Percentiles rank a stretch among this genome's conserved stretches.
These are phyloP conservation scores for Venturiaceae sp. DNA, from an alignment of 2,329 filamentous ascomycete species.

Conservation along the genomic window DNA sequence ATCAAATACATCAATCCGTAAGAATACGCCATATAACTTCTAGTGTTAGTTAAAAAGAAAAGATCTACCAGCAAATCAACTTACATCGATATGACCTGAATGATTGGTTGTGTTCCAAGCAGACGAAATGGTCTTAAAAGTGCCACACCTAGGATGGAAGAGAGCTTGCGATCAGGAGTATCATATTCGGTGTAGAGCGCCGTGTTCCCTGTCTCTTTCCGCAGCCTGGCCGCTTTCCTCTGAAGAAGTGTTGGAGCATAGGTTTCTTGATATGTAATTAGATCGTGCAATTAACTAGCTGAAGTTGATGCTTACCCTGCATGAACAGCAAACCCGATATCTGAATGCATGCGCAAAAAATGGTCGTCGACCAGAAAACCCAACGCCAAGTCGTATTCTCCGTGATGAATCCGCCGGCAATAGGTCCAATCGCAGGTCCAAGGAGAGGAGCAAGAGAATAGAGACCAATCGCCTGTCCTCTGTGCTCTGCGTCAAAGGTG, in stretches of 20 bases:
- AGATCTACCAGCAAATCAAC: slow-evolving; percentile 4
- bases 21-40: slow-evolving; percentile 43
- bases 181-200: slow-evolving; percentile 46
- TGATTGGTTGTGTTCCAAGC: slow-evolving; percentile 48
- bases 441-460: slow-evolving; percentile 55
- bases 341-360: slow-evolving; percentile 53
- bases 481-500: slow-evolving; percentile 49
- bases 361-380: slow-evolving; percentile 60
- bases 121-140: slow-evolving; percentile 47
- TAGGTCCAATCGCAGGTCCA: slow-evolving; percentile 55
- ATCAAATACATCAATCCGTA: slow-evolving; percentile 57
- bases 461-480: slow-evolving; percentile 52
- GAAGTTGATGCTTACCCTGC: slow-evolving; percentile 55
- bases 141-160: slow-evolving; percentile 22
- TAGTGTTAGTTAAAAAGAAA: slow-evolving; percentile 14
- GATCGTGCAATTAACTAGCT: slow-evolving; percentile 36
- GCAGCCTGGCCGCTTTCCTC: slow-evolving; percentile 47
- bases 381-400: slow-evolving; percentile 59
- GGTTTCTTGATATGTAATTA: slow-evolving; percentile 55
- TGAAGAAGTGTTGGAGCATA: slow-evolving; percentile 54
- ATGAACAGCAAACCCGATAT: slow-evolving; percentile 48
- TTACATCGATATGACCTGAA: slow-evolving; percentile 39
- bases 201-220: slow-evolving; percentile 48
- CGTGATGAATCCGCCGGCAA: slow-evolving; percentile 55
- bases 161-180: slow-evolving; percentile 22